Conservation (phyloP, 2,329 filamentous ascomycete genomes). For the Cladophialophora immunda region DNA sequence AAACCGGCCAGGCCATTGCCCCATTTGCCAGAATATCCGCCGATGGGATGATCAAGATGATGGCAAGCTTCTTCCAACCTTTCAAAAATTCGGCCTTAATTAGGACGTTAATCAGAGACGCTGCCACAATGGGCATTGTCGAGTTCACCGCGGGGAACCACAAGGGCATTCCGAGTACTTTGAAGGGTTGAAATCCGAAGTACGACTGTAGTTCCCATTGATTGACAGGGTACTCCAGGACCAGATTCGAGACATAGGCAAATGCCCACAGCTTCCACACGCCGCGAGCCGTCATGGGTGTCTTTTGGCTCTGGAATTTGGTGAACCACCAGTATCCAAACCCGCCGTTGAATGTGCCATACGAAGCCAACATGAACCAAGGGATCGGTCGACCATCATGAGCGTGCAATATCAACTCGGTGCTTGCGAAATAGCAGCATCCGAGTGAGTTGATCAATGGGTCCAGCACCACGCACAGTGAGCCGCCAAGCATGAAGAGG, state of each 20-base stretch:
- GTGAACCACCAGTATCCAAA: slow-evolving; percentile 19
- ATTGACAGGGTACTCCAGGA: slow-evolving; percentile 8
- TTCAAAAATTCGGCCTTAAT: slow-evolving; percentile 8
- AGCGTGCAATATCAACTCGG: not conserved
- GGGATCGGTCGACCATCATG: slow-evolving; percentile 14
- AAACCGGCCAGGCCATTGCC: slow-evolving; percentile 24
- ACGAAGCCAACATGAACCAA: slow-evolving; percentile 17
- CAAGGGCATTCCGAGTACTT: slow-evolving; percentile 18
- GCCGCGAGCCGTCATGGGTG: slow-evolving; percentile 3
- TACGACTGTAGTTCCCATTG: slow-evolving; percentile 19
- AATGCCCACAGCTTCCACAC: slow-evolving; percentile 11
- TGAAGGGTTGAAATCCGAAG: slow-evolving; percentile 17
- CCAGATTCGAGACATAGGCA: not conserved
- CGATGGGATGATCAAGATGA: slow-evolving; percentile 20
- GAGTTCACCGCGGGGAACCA: slow-evolving; percentile 22
- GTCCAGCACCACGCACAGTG: slow-evolving; percentile 4
- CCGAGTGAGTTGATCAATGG: slow-evolving; percentile 7
- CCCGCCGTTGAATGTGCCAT: slow-evolving; percentile 16
- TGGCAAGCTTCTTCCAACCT: slow-evolving; percentile 23
- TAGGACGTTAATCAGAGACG: slow-evolving; percentile 12
- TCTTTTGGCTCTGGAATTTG: slow-evolving; percentile 2
- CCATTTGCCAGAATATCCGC: slow-evolving; percentile 20
- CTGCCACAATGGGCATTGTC: slow-evolving; percentile 17
- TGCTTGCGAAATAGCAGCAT: slow-evolving; percentile 3
- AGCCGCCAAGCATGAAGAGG: slow-evolving; percentile 1